phyloP scores from a whole-genome alignment of 805 yeast species.

The Suhomyces sp. region DNA sequence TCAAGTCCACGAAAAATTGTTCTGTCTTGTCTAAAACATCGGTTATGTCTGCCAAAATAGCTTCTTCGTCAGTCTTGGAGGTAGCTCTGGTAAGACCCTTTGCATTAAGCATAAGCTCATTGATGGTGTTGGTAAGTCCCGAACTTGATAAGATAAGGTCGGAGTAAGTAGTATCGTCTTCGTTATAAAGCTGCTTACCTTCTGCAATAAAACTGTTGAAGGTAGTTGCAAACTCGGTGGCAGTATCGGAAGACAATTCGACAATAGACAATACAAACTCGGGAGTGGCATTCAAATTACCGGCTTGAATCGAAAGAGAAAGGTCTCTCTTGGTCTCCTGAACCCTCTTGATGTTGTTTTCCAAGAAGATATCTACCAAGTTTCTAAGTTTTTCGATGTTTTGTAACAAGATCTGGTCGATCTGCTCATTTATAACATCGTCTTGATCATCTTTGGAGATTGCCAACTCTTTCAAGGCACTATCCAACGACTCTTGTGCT shows the following conservation, averaged over 20 bases:
- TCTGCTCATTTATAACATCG: conserved; percentile 54
- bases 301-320: conserved; percentile 78
- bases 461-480: conserved; percentile 60
- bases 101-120: conserved; percentile 61
- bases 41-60: conserved; percentile 46
- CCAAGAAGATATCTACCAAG: conserved; percentile 68
- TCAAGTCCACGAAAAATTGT: conserved; percentile 56
- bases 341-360: conserved; percentile 64
- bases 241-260: conserved; percentile 66
- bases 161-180: conserved; percentile 53
- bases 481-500: conserved; percentile 75
- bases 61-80: conserved; percentile 53
- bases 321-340: conserved; percentile 71
- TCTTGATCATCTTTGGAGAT: conserved; percentile 48
- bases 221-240: conserved; percentile 76
- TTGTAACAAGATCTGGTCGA: conserved; percentile 48
- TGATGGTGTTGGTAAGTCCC: conserved; percentile 56
- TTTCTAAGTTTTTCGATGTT: conserved; percentile 48
- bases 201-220: conserved; percentile 76
- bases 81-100: conserved; percentile 66
- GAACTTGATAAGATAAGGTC: conserved; percentile 61
- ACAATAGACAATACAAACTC: conserved; percentile 62
- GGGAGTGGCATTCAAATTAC: conserved; percentile 73
- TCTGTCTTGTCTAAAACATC: conserved; percentile 57
- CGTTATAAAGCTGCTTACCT: conserved; percentile 49